Evolutionary conservation across 345 rosid species (phyloP).

Genomic region (Hevea brasiliensis): DNA sequence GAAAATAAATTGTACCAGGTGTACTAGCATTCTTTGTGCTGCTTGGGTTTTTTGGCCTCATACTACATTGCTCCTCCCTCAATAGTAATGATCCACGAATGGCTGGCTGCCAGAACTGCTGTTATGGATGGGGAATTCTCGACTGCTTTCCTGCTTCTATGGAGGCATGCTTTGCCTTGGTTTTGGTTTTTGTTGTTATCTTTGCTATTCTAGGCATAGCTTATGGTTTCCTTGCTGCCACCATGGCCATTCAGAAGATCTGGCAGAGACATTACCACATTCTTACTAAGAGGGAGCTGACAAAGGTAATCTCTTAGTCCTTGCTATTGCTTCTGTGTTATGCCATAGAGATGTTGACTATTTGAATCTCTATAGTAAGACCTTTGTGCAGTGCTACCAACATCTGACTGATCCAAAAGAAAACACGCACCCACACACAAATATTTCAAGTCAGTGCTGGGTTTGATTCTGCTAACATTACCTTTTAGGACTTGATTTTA

Average conservation of each 20-base stretch:
- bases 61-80: slow-evolving; percentile 80
- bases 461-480: no score
- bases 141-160: slow-evolving; percentile 95
- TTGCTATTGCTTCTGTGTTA: not conserved
- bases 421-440: no score
- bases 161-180: slow-evolving; percentile 92
- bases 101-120: slow-evolving; percentile 96
- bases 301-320: slow-evolving; percentile 47
- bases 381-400: not conserved
- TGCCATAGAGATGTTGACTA: not conserved
- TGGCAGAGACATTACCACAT: slow-evolving; percentile 98
- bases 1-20: slow-evolving; percentile 42
- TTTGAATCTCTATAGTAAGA: not conserved
- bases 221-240: slow-evolving; percentile 92
- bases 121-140: slow-evolving; percentile 95
- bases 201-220: slow-evolving; percentile 89
- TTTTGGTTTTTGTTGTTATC: slow-evolving; percentile 78
- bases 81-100: slow-evolving; percentile 78
- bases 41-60: slow-evolving; percentile 83
- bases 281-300: slow-evolving; percentile 86
- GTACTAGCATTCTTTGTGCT: slow-evolving; percentile 86
- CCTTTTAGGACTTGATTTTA: not conserved
- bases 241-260: slow-evolving; percentile 89
- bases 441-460: no score
- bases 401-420: no score